phyloP scores from a whole-genome alignment of 2,329 filamentous ascomycete species.

The Pseudocercospora vitis region DNA sequence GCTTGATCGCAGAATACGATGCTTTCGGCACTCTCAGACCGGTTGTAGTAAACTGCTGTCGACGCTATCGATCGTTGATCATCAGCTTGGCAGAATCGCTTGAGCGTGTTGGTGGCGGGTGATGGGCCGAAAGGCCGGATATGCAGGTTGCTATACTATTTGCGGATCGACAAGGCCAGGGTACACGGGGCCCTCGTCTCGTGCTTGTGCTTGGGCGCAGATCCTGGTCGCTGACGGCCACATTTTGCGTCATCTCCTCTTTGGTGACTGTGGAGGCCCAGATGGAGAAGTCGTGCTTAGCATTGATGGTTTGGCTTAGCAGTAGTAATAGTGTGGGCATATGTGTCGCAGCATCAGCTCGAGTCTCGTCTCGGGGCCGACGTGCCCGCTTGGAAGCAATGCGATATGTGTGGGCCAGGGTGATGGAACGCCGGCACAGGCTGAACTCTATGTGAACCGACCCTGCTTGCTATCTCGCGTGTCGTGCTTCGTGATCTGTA shows the following conservation, averaged over 20 bases:
- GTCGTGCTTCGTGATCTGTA: too few species aligned
- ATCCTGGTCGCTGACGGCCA: too few species aligned
- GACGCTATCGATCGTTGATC: not conserved
- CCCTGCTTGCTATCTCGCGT: not conserved
- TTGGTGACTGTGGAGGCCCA: not conserved
- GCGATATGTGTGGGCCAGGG: too few species aligned
- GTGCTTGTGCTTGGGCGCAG: too few species aligned
- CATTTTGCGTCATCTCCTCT: not conserved
- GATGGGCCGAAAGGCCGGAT: not conserved
- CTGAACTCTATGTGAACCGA: not conserved
- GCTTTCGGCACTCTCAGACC: not conserved
- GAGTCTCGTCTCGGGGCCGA: not conserved
- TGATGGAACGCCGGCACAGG: too few species aligned
- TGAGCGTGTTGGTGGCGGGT: not conserved
- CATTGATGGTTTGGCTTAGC: not conserved
- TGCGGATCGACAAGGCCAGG: not conserved
- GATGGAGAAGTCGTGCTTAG: constrained; percentile 1
- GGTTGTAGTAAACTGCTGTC: not conserved
- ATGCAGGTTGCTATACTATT: constrained; percentile 1
- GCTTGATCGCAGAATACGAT: too few species aligned
- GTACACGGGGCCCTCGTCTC: not conserved
- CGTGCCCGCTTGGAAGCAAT: too few species aligned
- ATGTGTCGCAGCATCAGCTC: too few species aligned
- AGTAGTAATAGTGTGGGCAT: too few species aligned
- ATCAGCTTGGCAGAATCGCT: not conserved